Evolutionary conservation across 202 grass and related monocot species (phyloP), one percentile per base, ranked within the genome.

Genomic region (Thinopyrum obtusiflorum): DNA sequence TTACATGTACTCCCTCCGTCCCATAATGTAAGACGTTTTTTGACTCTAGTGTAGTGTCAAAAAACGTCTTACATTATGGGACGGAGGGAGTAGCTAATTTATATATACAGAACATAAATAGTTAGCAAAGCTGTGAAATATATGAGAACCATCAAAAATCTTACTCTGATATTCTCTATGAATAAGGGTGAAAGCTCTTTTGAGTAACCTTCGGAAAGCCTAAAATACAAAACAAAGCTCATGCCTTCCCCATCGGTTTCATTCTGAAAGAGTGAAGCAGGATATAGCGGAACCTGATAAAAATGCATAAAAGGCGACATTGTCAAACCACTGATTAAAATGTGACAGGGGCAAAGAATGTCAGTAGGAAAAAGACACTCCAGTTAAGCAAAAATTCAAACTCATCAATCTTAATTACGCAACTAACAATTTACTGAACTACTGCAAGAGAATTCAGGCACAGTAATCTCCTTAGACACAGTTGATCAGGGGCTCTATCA

Each of bases 181-280:
- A 99, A 97, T 72, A 86, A 91, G 53, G 90, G 83, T 51, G 97
- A 87, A 69, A 99, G 92, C 80, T 99, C 93, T 88, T 97, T 99
- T 37, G 85, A 87, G 88, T 94, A 99, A 86, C 83, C 86, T 86
- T 99, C 91, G 76, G 93, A 91, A 64, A 99, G 90, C 83, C 86
- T 91, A 91, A 99, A 99, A 89, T 99, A 99, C 70, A 97, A 91
- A 76, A 99, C 97, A 91, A 99, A 88, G 85, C 90, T 94, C 80
- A 99, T 90, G 68, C 97, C 97, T 87, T 94, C 92, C 29, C 97
- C 97, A 73, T 97, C 93, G 1, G 86, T 91, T 94, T 99, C 97
- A 87, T 87, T 97, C 77, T 99, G 97, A 84, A 99, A 99, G 61
- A 99, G 88, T 75, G 97, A 90, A 84, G 97, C 92, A 5, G 93